Base-by-base conservation (phyloP, 2,329 filamentous ascomycete species). In the Passalora sequoiae region DNA sequence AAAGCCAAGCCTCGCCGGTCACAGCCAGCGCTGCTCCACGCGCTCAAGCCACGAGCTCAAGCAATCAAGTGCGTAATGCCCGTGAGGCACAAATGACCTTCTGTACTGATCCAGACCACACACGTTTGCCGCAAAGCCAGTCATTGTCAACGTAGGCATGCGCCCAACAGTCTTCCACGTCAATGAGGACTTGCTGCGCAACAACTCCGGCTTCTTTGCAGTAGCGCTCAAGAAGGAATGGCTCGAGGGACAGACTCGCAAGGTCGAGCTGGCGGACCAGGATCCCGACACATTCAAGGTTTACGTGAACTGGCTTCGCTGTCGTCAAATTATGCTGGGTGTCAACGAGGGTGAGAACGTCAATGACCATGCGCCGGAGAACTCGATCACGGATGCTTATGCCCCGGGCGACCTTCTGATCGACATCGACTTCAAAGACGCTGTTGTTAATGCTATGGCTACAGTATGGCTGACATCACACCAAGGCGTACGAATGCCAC, bases 291-390 rank as follows among this genome's bases (percentile, higher is more conserved):
- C 29, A 1, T 57, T 58, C 41, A 32, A 35, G 12, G 8, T 54
- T 9, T 58, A 54, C 25, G 12, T 48, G 2, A 47, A 54, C 17
- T 59, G 56, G 56, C 40, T 58, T 1, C 50, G 54, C 43, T 4
- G 33, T 4, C 33, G 35, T 3, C 16, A 30, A 3, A 29, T 47
- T 20, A 39, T 44, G 13, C 4, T 33, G 30, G 30, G 13, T 32
- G 20, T 31, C 7, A 20, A 22, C 6, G 39, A 38, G 10, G 28
- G 24, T 3, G 38, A 28, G 35, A 46, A 25, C 24, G 12, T 28
- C 15, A 24, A 17, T 15, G 21, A 39, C 17, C 35, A 37, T 21
- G 19, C 35, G 10, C 35, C 19, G 8, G 36, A 9, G 12, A n/a
- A 27, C 21, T 8, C 22, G n/a, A 16, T 40, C 5, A 25, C 40